phyloP scores from a whole-genome alignment of 257 asterid genomes.

The Ehretia macrophylla region DNA sequence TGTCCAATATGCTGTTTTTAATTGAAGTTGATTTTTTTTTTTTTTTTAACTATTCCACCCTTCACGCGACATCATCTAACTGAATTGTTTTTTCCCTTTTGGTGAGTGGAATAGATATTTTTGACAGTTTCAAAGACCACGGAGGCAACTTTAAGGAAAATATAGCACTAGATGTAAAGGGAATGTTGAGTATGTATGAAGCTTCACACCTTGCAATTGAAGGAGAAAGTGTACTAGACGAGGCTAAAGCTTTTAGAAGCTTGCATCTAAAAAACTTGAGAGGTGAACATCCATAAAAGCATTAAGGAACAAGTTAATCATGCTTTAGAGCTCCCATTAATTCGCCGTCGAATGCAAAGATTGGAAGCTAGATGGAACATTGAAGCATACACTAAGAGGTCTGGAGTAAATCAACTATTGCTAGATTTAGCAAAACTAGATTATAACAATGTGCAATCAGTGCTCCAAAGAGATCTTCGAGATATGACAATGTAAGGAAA shows the following conservation, averaged over 20 bases:
- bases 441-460: conserved; percentile 23
- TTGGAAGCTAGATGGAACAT: conserved; percentile 17
- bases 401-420: background rate
- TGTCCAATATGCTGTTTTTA: too few species aligned
- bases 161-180: conserved; percentile 12
- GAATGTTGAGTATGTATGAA: conserved; percentile 25
- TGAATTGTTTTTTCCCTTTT: too few species aligned
- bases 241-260: conserved; percentile 19
- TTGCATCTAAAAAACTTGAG: conserved; percentile 8
- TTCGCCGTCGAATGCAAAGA: conserved; percentile 6
- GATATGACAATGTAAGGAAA: conserved; percentile 24
- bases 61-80: too few species aligned
- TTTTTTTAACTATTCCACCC: too few species aligned
- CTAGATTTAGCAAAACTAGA: conserved; percentile 11
- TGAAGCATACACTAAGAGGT: conserved; percentile 6
- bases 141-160: conserved; percentile 8
- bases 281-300: conserved; percentile 1
- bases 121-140: conserved; percentile 13
- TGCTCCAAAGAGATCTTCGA: conserved; percentile 21
- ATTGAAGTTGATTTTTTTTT: too few species aligned
- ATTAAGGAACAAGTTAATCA: conserved; percentile 4
- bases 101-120: conserved; percentile 2
- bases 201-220: conserved; percentile 18
- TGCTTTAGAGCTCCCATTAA: conserved; percentile 18
- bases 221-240: conserved; percentile 6